Evolutionary conservation across 805 yeast species (phyloP), one percentile per base, ranked within the genome.

Genomic region (Yamadazyma nakazawae): DNA sequence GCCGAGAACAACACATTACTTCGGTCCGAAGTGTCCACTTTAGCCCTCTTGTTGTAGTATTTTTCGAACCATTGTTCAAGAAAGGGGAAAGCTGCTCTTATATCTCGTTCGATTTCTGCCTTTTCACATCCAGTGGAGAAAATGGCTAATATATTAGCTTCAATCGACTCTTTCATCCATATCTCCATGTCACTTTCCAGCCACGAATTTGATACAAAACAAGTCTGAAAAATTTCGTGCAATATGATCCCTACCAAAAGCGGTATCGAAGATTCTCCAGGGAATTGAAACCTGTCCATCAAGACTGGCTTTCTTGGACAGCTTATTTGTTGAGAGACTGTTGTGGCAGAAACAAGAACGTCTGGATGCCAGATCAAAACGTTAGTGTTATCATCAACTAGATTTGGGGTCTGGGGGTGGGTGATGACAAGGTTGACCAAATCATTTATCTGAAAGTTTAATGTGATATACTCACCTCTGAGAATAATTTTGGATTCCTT

Each of bases 341-440:
- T 68, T 0, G 98, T 94, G 2, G 96, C 90, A 0, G 97, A 80
- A 0, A 92, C 66, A 11, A 94, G 65, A 3, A 80, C 66, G 60
- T 94, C 98, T 0, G 99, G 99, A 53, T 86, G 79, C 76, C 94
- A 77, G 17, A 92, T 75, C 25, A 91, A 63, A n/a, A 90, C 60
- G 54, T 85, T 81, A 26, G 75, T 75, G 30, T 74, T 65, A 48
- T 76, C 75, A 53, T 84, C 87, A 8, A 84, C 75, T 2, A 82
- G 51, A 16, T 62, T 64, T 1, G 76, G 74, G 35, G 61, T 64
- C 2, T 57, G 54, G 21, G 64, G 57, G 42, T 66, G 57, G 1
- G 75, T 74, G 5, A 83, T 76, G 10, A 86, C 70, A 5, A 85
- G 63, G 61, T 86, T 88, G 14, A 86, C 70, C 0, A 85, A 72